Percentiles rank a stretch among this genome's conserved stretches.
These are phyloP conservation scores for Penicillium ochrochloron DNA, from an alignment of 495 filamentous ascomycete species.

Conservation along the genomic window DNA sequence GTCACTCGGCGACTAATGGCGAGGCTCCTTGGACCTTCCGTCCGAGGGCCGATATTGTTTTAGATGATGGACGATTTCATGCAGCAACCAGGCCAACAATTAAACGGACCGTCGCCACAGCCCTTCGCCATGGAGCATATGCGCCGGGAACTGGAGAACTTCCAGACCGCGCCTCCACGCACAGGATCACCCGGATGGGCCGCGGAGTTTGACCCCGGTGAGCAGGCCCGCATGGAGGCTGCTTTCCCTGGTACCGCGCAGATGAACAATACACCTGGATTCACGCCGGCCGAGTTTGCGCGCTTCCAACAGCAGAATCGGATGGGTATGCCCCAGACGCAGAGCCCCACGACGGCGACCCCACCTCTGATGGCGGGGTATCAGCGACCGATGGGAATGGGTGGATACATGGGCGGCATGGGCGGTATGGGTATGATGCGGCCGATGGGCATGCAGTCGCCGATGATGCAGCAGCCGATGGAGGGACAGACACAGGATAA, in stretches of 20 bases:
- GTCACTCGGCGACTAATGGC: constrained; percentile 26
- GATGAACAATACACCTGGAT: constrained; percentile 59
- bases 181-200: constrained; percentile 68
- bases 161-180: constrained; percentile 60
- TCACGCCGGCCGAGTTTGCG: constrained; percentile 84
- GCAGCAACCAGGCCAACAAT: constrained; percentile 65
- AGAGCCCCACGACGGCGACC: constrained; percentile 54
- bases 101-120: constrained; percentile 55
- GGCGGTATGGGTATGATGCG: constrained; percentile 57
- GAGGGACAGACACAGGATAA: constrained; percentile 63
- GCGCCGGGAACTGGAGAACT: constrained; percentile 65
- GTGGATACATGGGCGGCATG: constrained; percentile 55
- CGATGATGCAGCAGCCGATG: constrained; percentile 56
- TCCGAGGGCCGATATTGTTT: background rate
- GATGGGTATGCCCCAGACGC: constrained; percentile 58
- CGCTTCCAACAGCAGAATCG: constrained; percentile 76
- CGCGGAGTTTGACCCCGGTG: constrained; percentile 67
- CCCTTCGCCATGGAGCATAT: constrained; percentile 75
- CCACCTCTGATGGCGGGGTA: constrained; percentile 58
- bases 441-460: constrained; percentile 51
- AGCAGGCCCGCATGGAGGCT: constrained; percentile 79
- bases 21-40: constrained; percentile 4
- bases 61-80: constrained; percentile 95
- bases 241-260: constrained; percentile 66
- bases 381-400: constrained; percentile 66